These are phyloP conservation scores for Coccinonectria pachysandricola DNA, from an alignment of 2,329 filamentous ascomycete genomes.

Conservation along the genomic window DNA sequence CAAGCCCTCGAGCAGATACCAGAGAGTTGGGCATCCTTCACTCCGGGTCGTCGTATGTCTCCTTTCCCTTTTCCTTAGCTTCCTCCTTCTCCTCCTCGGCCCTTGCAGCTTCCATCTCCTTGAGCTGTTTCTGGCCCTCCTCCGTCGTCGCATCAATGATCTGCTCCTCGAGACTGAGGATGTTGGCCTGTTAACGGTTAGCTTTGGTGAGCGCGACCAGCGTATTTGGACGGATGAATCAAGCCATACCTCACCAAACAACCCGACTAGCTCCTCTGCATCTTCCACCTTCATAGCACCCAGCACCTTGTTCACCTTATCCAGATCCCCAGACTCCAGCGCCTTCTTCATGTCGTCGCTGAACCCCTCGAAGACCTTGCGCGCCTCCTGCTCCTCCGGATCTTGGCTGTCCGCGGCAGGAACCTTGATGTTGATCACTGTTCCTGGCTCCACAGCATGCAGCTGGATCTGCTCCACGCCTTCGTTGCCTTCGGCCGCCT, in stretches of 20 bases:
- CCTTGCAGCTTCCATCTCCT: slow-evolving; percentile 55
- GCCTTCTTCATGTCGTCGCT: slow-evolving; percentile 70
- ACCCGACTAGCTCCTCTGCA: slow-evolving; percentile 73
- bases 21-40: slow-evolving; percentile 18
- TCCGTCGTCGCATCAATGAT: slow-evolving; percentile 93
- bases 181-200: slow-evolving; percentile 50
- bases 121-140: slow-evolving; percentile 67
- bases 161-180: slow-evolving; percentile 82
- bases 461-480: slow-evolving; percentile 95
- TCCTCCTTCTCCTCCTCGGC: slow-evolving; percentile 19
- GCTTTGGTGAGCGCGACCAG: too few relatives aligned
- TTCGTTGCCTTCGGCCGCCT: too few relatives aligned
- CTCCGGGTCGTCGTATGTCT: slow-evolving; percentile 32
- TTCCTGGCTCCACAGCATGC: slow-evolving; percentile 88
- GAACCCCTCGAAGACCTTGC: slow-evolving; percentile 77
- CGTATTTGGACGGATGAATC: too few relatives aligned
- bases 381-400: slow-evolving; percentile 49
- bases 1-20: too few relatives aligned
- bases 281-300: slow-evolving; percentile 83
- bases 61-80: too few relatives aligned
- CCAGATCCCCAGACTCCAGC: slow-evolving; percentile 77
- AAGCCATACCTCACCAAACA: slow-evolving; percentile 56
- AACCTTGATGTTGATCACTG: slow-evolving; percentile 79
- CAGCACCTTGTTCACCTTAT: slow-evolving; percentile 48
- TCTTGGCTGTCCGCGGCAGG: slow-evolving; percentile 61